Conservation (phyloP, 257 asterid genomes). For the Lithospermum erythrorhizon region DNA sequence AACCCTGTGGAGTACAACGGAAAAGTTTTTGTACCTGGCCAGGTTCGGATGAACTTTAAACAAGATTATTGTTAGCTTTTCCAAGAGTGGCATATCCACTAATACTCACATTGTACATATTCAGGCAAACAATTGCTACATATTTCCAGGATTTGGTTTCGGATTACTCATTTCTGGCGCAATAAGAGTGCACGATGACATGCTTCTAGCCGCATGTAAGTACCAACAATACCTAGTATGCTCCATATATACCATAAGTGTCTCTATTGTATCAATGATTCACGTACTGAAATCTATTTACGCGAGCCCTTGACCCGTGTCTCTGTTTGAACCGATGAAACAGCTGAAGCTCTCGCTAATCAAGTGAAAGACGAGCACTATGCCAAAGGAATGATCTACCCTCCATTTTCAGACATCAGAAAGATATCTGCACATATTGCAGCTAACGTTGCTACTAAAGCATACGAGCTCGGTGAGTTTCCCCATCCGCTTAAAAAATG, state of each 20-base stretch:
- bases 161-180: constrained; percentile 89
- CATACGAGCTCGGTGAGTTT: constrained; percentile 71
- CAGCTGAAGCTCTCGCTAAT: constrained; percentile 94
- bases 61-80: no score
- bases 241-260: no score
- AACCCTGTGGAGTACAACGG: constrained; percentile 66
- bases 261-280: no score
- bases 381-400: constrained; percentile 83
- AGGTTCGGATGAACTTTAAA: constrained; percentile 28
- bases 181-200: constrained; percentile 86
- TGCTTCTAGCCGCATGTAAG: constrained; percentile 97
- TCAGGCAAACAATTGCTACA: constrained; percentile 93
- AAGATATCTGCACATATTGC: constrained; percentile 86
- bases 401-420: constrained; percentile 66
- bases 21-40: constrained; percentile 56
- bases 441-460: constrained; percentile 90
- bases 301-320: no score
- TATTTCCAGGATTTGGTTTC: constrained; percentile 89
- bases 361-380: constrained; percentile 83
- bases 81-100: no score
- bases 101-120: not conserved
- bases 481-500: not conserved
- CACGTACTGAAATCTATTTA: no score
- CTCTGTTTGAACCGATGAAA: constrained; percentile 5
- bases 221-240: no score